Conservation (phyloP, 192 early-diverging fungal species). For the Coemansia erecta region DNA sequence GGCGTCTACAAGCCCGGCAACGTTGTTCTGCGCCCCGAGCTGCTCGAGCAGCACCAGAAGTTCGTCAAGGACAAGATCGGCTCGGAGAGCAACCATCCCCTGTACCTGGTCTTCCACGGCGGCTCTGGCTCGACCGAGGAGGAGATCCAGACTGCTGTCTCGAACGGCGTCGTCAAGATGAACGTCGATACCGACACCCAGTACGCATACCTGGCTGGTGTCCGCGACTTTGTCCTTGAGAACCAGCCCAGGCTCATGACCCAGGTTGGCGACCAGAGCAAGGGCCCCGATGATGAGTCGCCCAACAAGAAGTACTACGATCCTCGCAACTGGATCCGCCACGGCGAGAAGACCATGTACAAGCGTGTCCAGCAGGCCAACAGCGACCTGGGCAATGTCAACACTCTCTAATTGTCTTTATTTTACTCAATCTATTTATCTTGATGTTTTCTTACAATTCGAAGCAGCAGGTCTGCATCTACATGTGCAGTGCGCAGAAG, state of each 20-base stretch:
- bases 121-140: conserved; percentile 82
- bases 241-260: conserved; percentile 87
- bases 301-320: conserved; percentile 99
- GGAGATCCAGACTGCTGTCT: conserved; percentile 81
- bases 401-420: conserved; percentile 65
- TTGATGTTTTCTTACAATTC: too few relatives aligned
- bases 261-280: conserved; percentile 92
- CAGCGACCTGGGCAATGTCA: conserved; percentile 72
- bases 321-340: conserved; percentile 89
- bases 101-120: conserved; percentile 98
- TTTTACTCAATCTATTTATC: too few relatives aligned
- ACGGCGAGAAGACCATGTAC: conserved; percentile 85
- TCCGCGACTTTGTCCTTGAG: conserved; percentile 81
- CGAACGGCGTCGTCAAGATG: conserved; percentile 94
- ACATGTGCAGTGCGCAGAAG: background rate
- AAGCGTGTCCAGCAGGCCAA: conserved; percentile 80
- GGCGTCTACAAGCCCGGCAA: conserved; percentile 97
- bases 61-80: conserved; percentile 72
- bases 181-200: conserved; percentile 99
- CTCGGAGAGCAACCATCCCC: conserved; percentile 59
- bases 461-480: background rate
- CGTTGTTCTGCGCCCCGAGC: conserved; percentile 89
- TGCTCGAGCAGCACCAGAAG: conserved; percentile 87
- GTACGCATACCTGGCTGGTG: conserved; percentile 91
- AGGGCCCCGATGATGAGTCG: conserved; percentile 76